Evolutionary conservation across 371 early-diverging fungal species (phyloP).

Genomic region (Rhizopus sp.): DNA sequence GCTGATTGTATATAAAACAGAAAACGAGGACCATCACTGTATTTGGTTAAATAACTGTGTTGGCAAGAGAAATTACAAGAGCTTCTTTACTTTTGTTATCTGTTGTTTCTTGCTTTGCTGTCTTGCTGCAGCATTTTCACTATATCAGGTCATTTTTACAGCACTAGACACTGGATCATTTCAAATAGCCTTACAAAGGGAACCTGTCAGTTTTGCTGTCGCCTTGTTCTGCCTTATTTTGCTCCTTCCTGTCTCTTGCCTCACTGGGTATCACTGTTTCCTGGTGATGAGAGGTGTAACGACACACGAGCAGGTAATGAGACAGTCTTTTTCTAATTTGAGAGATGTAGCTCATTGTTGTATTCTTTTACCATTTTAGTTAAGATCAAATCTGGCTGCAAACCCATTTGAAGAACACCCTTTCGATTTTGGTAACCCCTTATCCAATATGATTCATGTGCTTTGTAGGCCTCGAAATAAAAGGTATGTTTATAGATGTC

Average conservation of each 20-base stretch:
- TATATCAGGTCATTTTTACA: constrained; percentile 51
- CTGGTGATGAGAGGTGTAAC: constrained; percentile 74
- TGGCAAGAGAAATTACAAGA: constrained; percentile 89
- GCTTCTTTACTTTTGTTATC: constrained; percentile 78
- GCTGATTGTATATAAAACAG: constrained; percentile 25
- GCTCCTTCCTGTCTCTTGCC: constrained; percentile 63
- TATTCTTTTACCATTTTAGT: constrained; percentile 20
- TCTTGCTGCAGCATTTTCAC: constrained; percentile 59
- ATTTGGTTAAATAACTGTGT: constrained; percentile 95
- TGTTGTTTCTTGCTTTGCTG: constrained; percentile 54
- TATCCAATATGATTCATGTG: constrained; percentile 53
- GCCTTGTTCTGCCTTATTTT: constrained; percentile 66
- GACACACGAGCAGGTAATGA: constrained; percentile 82
- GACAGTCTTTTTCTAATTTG: constrained; percentile 1
- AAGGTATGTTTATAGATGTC: constrained; percentile 38
- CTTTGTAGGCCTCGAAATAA: constrained; percentile 62
- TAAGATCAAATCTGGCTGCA: constrained; percentile 41
- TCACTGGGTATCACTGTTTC: constrained; percentile 78
- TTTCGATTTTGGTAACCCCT: constrained; percentile 48
- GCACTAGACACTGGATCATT: constrained; percentile 1
- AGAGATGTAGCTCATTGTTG: neutral
- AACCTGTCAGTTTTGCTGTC: neutral
- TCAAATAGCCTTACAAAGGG: neutral
- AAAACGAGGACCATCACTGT: constrained; percentile 91
- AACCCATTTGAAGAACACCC: constrained; percentile 40